Conservation (phyloP, 2,329 filamentous ascomycete species). For the Aspergillus caelatus region DNA sequence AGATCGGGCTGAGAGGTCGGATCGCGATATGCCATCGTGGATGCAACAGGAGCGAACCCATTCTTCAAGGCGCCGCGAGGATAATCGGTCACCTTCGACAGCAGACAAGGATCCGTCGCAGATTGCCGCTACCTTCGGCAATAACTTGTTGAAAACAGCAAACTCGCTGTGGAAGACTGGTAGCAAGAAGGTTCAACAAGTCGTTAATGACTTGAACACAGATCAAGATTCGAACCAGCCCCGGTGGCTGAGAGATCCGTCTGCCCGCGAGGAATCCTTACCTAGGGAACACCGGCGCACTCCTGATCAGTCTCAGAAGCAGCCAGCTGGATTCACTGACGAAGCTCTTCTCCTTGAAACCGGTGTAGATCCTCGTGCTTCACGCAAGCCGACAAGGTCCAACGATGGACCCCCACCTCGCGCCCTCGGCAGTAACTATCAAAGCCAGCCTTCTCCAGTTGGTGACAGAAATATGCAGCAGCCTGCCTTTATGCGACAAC, state of each 20-base stretch:
- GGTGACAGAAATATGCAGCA: constrained; percentile 29
- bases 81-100: constrained; percentile 43
- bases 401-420: constrained; percentile 25
- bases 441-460: constrained; percentile 25
- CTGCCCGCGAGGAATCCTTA: constrained; percentile 26
- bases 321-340: constrained; percentile 55
- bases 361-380: constrained; percentile 27
- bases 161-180: constrained; percentile 94
- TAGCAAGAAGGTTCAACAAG: constrained; percentile 89
- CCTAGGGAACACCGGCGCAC: constrained; percentile 25
- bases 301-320: constrained; percentile 20
- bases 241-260: constrained; percentile 89
- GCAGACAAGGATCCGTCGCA: constrained; percentile 76
- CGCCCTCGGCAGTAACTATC: constrained; percentile 22
- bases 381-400: constrained; percentile 30
- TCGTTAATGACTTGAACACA: constrained; percentile 79
- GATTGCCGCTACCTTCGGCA: constrained; percentile 79
- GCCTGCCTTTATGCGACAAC: constrained; percentile 61
- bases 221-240: constrained; percentile 79
- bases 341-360: constrained; percentile 52
- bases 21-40: constrained; percentile 59
- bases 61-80: constrained; percentile 27
- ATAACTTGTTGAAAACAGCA: constrained; percentile 85
- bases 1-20: constrained; percentile 29
- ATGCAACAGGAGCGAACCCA: constrained; percentile 56